Conservation (phyloP, 305 asterid genomes). For the Ilex paraguariensis region DNA sequence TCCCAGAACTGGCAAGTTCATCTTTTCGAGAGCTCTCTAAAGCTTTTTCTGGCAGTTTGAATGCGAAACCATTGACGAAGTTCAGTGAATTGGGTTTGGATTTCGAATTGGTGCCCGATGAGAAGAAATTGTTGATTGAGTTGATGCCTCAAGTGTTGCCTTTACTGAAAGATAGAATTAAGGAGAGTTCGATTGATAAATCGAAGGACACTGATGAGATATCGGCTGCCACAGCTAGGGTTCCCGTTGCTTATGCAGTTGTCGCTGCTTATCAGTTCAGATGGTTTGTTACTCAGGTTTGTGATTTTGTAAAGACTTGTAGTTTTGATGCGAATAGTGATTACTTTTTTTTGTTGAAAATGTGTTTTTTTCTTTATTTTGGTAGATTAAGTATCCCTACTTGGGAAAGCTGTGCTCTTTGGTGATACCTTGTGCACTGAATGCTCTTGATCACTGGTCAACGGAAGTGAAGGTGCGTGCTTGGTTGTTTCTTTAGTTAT, state of each 20-base stretch:
- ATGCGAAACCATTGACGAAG: conserved; percentile 34
- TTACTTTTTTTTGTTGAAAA: background rate
- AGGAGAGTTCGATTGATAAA: conserved; percentile 71
- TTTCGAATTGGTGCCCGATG: conserved; percentile 38
- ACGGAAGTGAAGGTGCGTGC: conserved; percentile 73
- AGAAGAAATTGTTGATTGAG: conserved; percentile 55
- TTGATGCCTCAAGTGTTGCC: conserved; percentile 60
- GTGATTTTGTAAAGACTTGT: conserved; percentile 4
- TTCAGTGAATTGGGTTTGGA: conserved; percentile 49
- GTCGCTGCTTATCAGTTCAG: conserved; percentile 79
- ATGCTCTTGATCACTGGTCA: conserved; percentile 97
- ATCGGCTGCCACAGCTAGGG: conserved; percentile 73
- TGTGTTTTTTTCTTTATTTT: conserved; percentile 6
- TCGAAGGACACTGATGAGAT: conserved; percentile 48
- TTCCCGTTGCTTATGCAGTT: conserved; percentile 74
- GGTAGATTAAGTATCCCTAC: conserved; percentile 62
- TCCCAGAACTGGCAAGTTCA: conserved; percentile 37
- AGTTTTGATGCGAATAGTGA: conserved; percentile 1
- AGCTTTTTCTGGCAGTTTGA: conserved; percentile 29
- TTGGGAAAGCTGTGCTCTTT: conserved; percentile 68
- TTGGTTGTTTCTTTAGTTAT: background rate
- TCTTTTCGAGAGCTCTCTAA: conserved; percentile 39
- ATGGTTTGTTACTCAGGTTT: conserved; percentile 80
- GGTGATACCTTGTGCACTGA: conserved; percentile 84
- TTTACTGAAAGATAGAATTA: conserved; percentile 50